These are phyloP conservation scores for Fusarium mundagurra DNA, from an alignment of 2,329 filamentous ascomycete species.

Conservation along the genomic window DNA sequence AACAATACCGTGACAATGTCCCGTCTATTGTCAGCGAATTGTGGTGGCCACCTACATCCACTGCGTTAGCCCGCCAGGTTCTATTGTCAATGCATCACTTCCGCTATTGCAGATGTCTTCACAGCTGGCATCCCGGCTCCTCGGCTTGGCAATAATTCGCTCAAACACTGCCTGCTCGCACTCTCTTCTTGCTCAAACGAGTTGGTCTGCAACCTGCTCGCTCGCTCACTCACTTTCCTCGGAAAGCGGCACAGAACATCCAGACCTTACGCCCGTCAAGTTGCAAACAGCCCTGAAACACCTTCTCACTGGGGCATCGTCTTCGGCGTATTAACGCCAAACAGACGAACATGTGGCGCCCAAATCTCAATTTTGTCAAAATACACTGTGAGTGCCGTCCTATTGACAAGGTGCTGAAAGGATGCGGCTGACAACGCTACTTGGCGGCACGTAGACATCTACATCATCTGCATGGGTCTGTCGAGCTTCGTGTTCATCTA, in stretches of 20 bases:
- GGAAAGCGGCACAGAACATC: conserved; percentile 22
- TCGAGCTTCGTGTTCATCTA: conserved; percentile 35
- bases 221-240: neutral
- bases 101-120: conserved; percentile 22
- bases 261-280: neutral
- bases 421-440: conserved; percentile 11
- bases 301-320: neutral
- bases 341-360: conserved; percentile 36
- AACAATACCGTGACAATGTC: conserved; percentile 21
- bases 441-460: conserved; percentile 31
- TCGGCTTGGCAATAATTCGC: conserved; percentile 32
- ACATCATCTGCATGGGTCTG: conserved; percentile 40
- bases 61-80: conserved; percentile 8
- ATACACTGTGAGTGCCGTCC: conserved; percentile 40
- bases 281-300: conserved; percentile 4
- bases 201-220: conserved; percentile 10
- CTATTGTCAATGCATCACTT: conserved; percentile 25
- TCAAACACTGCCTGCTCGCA: conserved; percentile 21
- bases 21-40: neutral
- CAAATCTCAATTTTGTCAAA: conserved; percentile 41
- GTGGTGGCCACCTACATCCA: conserved; percentile 11
- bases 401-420: neutral
- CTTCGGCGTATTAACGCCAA: conserved; percentile 11
- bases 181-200: conserved; percentile 13
- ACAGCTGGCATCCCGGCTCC: neutral